Base-by-base conservation (phyloP, 148 eudicot species). In the Cornus suecica region DNA sequence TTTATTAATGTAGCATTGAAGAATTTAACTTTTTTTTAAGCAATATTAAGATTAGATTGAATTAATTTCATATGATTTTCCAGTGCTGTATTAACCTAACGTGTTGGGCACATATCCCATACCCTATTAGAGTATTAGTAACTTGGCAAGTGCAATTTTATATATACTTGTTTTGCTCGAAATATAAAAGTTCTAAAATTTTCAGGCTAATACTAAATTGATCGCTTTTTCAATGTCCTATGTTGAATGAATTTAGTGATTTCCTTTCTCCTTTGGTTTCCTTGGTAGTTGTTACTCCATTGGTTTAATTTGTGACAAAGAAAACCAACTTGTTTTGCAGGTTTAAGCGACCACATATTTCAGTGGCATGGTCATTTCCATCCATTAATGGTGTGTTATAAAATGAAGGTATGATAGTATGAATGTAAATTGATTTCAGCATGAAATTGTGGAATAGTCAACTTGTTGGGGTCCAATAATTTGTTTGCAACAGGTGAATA, bases 271-370 rank as follows among this genome's bases (percentile, higher is more conserved):
- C 13, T 69, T 45, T 69, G 25, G 70, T 68, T 68, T 34, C 37
- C 18, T 18, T 13, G 54, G 54, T 37, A 37, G 0, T 30, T 72
- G 51, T 41, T 31, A 24, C 29, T 26, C 28, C 10, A n/a, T 58
- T 8, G 9, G 7, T 25, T 58, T n/a, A 31, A 20, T 73, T 73
- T 62, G 26, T 63, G 10, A 77, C 31, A 24, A 48, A 64, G n/a
- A 62, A 41, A 41, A 30, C 25, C 37, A 27, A 29, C 72, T 34
- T 34, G 51, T 76, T 22, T 74, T 76, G 88, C 83, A 86, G 86
- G 76, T 51, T 71, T 71, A 58, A 75, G 16, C 52, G 68, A 60
- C 67, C 54, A 28, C 42, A 10, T 67, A 31, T 66, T 52, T 61
- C 41, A 37, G 28, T 23, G 65, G 71, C 52, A 48, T 56, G 76